Evolutionary conservation across 169 alveolate species (phyloP).

Genomic region (Cryptosporidium bovis): DNA sequence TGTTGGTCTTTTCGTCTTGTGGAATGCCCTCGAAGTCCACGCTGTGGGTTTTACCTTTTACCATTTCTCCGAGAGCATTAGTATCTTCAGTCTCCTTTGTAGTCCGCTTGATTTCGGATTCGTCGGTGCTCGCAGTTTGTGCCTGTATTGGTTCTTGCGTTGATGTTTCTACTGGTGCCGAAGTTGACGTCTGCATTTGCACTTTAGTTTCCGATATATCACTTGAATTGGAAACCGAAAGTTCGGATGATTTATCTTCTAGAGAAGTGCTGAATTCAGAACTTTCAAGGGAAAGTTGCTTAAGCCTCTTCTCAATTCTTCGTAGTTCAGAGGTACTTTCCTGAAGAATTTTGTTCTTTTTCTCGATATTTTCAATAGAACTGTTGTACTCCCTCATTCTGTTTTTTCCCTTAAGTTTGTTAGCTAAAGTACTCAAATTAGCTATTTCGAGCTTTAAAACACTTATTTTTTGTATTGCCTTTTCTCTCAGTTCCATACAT

Average conservation of each 20-base stretch:
- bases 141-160: neutral
- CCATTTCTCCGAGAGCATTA: neutral
- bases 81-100: neutral
- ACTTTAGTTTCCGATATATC: conserved; percentile 1
- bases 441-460: conserved; percentile 44
- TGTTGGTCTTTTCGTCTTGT: conserved; percentile 1
- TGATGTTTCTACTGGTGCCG: neutral
- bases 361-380: conserved; percentile 30
- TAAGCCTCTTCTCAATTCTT: conserved; percentile 34
- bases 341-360: conserved; percentile 11
- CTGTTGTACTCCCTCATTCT: conserved; percentile 23
- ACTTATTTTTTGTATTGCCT: conserved; percentile 36
- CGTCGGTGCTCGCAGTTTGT: neutral
- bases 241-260: neutral
- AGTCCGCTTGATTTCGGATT: neutral
- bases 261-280: neutral
- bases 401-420: conserved; percentile 18
- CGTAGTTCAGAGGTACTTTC: conserved; percentile 13
- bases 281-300: conserved; percentile 39
- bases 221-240: neutral
- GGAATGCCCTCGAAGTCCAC: too few relatives aligned
- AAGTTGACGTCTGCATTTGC: conserved; percentile 1
- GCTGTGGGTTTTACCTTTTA: neutral
- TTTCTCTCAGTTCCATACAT: conserved; percentile 24
- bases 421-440: conserved; percentile 15